Conservation (phyloP, 2,329 filamentous ascomycete species). For the Ophiostoma sp. region DNA sequence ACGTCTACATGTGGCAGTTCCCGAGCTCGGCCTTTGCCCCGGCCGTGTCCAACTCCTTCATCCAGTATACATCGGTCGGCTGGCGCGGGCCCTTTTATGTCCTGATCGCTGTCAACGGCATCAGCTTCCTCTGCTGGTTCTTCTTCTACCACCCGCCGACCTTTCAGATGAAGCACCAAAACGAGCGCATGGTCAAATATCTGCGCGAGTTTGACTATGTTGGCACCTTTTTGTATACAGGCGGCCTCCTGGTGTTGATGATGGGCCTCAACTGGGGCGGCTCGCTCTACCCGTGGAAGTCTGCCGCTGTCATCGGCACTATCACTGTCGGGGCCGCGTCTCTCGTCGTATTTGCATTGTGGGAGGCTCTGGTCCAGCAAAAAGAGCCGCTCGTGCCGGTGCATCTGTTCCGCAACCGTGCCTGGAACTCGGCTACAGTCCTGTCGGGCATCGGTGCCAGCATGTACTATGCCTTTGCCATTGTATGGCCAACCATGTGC, state of each 20-base stretch:
- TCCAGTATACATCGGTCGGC: conserved; percentile 29
- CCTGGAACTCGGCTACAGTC: conserved; percentile 34
- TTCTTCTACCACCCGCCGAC: conserved; percentile 36
- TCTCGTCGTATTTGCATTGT: not conserved
- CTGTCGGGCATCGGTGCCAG: conserved; percentile 35
- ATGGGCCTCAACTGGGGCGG: conserved; percentile 35
- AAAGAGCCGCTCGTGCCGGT: conserved; percentile 37
- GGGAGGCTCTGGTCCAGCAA: conserved; percentile 21
- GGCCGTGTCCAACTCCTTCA: conserved; percentile 31
- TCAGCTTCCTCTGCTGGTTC: conserved; percentile 32
- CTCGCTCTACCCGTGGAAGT: conserved; percentile 34
- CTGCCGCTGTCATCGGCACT: conserved; percentile 32
- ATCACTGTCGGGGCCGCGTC: conserved; percentile 28
- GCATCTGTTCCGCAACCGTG: conserved; percentile 35
- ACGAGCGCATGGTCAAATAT: conserved; percentile 29
- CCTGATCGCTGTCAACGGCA: conserved; percentile 32
- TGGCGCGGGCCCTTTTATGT: conserved; percentile 34
- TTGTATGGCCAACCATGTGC: conserved; percentile 37
- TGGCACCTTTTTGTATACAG: conserved; percentile 32
- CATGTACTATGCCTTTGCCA: conserved; percentile 38
- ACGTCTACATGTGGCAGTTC: conserved; percentile 34
- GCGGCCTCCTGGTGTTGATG: conserved; percentile 33
- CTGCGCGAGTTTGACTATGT: conserved; percentile 35
- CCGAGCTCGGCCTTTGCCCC: conserved; percentile 33
- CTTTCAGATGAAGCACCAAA: conserved; percentile 33